Evolutionary conservation across 1,284 basidiomycete species (phyloP), one percentile per base, ranked within the genome.

Genomic region (Irpex sp.): DNA sequence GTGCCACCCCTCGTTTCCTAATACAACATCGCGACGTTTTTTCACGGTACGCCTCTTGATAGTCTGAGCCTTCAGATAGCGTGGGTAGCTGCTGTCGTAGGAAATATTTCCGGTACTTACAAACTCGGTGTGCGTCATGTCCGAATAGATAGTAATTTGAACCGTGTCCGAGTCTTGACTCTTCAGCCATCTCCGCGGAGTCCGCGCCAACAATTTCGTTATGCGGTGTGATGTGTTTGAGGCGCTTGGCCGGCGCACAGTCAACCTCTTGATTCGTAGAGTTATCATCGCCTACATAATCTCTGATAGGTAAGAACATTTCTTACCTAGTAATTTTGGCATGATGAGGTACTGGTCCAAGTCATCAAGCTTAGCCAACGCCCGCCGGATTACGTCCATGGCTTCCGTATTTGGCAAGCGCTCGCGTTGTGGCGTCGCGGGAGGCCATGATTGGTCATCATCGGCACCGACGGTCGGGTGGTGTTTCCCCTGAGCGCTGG

Each of bases 181-280:
- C 93, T 68, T 89, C 83, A 1, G 70, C 76, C 0, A 88, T 82
- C 47, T 89, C 82, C 0, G 26, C 26, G 26, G 26, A 26, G 26
- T 26, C 26, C 26, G 92, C 87, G 11, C 75, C 73, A 46, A 76
- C 73, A 57, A 94, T 88, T 35, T 67, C 75, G 71, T 85, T 88
- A 1, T 85, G 87, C 2, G 77, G 73, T 9, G 84, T 86, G 5
- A 87, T 70, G 15, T 77, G 72, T 58, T 81, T 79, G 50, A 94
- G 74, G 47, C 90, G 77, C 54, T 77, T 79, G 2, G 84, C 83
- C 21, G 26, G 26, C 1, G 92, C 91, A 49, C 86, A 78, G 74
- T 94, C 88, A 7, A 94, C 92, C 72, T 94, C 92, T 87, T 65
- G 59, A 61, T 47, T 46, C 51, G 26, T 26, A n/a, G 15, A 17